These are phyloP conservation scores for Fusarium sp. DNA, from an alignment of 2,329 filamentous ascomycete genomes.

Conservation along the genomic window DNA sequence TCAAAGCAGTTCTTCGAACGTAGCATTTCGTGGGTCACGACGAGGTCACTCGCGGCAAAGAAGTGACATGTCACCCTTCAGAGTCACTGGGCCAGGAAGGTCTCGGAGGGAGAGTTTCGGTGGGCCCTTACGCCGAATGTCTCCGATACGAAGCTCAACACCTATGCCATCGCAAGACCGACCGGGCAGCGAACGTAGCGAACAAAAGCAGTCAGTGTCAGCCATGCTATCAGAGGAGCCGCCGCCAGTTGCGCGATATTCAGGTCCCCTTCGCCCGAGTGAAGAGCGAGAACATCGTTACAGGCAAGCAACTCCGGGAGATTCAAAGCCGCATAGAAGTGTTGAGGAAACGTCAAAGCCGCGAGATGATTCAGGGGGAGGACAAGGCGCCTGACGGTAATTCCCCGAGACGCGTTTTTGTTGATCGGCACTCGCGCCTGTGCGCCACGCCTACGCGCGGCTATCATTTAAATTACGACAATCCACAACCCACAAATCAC, in stretches of 20 bases:
- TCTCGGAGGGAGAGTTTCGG: constrained; percentile 44
- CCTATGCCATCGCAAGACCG: constrained; percentile 40
- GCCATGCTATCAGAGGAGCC: constrained; percentile 47
- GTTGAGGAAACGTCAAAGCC: constrained; percentile 24
- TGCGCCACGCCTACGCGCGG: constrained; percentile 28
- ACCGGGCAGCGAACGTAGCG: constrained; percentile 40
- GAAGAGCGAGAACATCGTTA: constrained; percentile 30
- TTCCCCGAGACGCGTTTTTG: constrained; percentile 25
- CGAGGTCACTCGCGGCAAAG: constrained; percentile 51
- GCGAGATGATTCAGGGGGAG: constrained; percentile 33
- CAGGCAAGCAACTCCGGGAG: constrained; percentile 27
- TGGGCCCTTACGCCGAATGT: constrained; percentile 40
- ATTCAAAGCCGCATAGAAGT: constrained; percentile 17
- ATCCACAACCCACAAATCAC: constrained; percentile 10
- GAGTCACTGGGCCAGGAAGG: constrained; percentile 40
- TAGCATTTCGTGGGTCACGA: constrained; percentile 38
- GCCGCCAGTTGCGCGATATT: constrained; percentile 22
- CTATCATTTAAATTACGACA: not conserved
- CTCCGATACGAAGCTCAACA: constrained; percentile 40
- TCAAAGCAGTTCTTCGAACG: constrained; percentile 44
- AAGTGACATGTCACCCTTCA: constrained; percentile 53
- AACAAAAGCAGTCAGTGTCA: constrained; percentile 51
- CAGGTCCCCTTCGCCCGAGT: constrained; percentile 8
- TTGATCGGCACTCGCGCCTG: constrained; percentile 25
- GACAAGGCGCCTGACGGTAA: constrained; percentile 21